Evolutionary conservation across 257 asterid genomes (phyloP), one percentile per base, ranked within the genome.

Genomic region (Mitragyna speciosa): DNA sequence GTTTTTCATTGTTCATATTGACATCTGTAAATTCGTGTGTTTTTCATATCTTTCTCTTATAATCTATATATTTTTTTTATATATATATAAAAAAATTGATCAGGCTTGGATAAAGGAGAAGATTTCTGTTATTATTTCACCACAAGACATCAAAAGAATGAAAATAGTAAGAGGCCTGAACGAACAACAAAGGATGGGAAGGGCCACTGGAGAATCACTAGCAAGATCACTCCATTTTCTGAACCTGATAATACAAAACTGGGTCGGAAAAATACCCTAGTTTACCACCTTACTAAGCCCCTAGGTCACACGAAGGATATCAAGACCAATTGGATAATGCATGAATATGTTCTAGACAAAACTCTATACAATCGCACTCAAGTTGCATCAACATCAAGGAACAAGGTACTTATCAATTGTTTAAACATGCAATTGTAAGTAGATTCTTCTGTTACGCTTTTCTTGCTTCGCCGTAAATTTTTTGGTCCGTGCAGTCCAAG

Each of bases 241-340:
- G 49, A 68, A 0, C 28, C 1, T 19, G 49, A 20, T 12, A 12
- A 28, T 4, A 16, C 72, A 33, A 22, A 36, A 1, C 36, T 68
- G 49, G 51, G 30, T 36, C 24, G 28, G 22, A 68, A 41, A 26
- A 68, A 68, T 36, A 7, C 72, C 49, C 30, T 68, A 7, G 72
- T 68, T 19, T 68, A 68, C 72, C 28, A 68, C 26, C 31, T 61
- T 10, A 24, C 15, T 10, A 26, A n/a, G 33, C 67, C 67, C 67
- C 7, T 3, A 19, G 56, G 26, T 65, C 17, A 7, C 7, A 41
- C 61, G 41, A 28, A 16, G 2, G 63, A 56, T 43, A 0, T n/a
- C 49, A 71, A 71, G 49, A 20, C 82, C 16, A 45, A 70, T 11
- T 78, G 77, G 77, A 56, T 78, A 16, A 78, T 78, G 82, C 82